Conservation (phyloP, 2,329 filamentous ascomycete species). For the Neonectria sp. region DNA sequence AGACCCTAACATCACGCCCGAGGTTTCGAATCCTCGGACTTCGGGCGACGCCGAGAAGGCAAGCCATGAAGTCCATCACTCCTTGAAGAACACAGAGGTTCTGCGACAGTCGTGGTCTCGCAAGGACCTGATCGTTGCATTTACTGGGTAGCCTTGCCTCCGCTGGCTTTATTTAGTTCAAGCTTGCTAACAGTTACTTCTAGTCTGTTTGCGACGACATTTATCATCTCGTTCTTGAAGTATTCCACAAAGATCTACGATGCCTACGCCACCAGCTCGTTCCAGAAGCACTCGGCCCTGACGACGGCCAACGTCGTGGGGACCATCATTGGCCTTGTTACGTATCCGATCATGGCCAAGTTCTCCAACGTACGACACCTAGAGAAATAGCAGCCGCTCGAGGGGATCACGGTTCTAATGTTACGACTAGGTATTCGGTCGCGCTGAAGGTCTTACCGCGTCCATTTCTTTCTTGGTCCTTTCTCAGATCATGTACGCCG, state of each 20-base stretch:
- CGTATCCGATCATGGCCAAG: conserved; percentile 73
- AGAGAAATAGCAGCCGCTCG: conserved; percentile 4
- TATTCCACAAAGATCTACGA: conserved; percentile 52
- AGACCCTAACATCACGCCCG: conserved; percentile 17
- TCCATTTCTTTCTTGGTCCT: conserved; percentile 51
- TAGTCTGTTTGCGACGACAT: conserved; percentile 51
- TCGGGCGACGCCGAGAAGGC: conserved; percentile 35
- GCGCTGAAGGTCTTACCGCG: conserved; percentile 67
- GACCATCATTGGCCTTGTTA: conserved; percentile 64
- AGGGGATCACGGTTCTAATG: background rate
- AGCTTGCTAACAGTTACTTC: background rate
- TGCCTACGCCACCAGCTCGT: conserved; percentile 55
- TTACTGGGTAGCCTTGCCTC: conserved; percentile 36
- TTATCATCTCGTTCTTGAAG: conserved; percentile 50
- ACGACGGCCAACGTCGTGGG: conserved; percentile 64
- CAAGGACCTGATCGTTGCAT: conserved; percentile 43
- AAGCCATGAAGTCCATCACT: background rate
- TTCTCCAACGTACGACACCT: conserved; percentile 60
- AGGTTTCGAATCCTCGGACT: conserved; percentile 28
- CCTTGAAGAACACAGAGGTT: conserved; percentile 37
- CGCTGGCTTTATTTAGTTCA: background rate
- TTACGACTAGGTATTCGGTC: conserved; percentile 63
- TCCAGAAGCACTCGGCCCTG: conserved; percentile 64
- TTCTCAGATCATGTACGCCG: conserved; percentile 71
- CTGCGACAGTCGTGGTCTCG: conserved; percentile 44